Evolutionary conservation across 768 basidiomycete genomes (phyloP).

Genomic region (Boletus barrowsii): DNA sequence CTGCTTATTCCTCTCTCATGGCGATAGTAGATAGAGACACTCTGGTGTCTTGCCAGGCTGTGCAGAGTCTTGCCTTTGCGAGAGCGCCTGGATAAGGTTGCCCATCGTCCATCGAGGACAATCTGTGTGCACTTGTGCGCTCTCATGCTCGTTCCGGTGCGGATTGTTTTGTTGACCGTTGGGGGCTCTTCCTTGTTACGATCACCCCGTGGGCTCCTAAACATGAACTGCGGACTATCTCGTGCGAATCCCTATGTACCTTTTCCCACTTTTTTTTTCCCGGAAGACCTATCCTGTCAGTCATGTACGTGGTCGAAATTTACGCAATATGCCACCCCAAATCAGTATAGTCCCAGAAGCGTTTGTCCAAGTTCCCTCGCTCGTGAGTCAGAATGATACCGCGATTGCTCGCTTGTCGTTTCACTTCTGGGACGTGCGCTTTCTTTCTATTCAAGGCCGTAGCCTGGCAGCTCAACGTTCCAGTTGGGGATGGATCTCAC

Average conservation of each 20-base stretch:
- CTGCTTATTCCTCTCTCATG: slow-evolving; percentile 17
- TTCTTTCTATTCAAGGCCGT: slow-evolving; percentile 17
- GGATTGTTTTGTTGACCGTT: slow-evolving; percentile 20
- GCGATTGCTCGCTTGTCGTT: slow-evolving; percentile 7
- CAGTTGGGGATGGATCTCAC: not conserved
- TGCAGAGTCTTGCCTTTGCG: slow-evolving; percentile 20
- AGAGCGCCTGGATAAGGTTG: slow-evolving; percentile 16
- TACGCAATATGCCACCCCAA: not conserved
- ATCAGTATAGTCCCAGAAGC: not conserved
- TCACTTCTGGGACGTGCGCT: not conserved
- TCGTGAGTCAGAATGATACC: slow-evolving; percentile 12
- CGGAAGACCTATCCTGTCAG: slow-evolving; percentile 10
- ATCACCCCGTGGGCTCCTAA: slow-evolving; percentile 9
- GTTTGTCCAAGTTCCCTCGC: slow-evolving; percentile 1
- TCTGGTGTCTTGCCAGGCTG: slow-evolving; percentile 22
- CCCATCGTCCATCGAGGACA: slow-evolving; percentile 22
- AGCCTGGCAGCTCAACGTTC: slow-evolving; percentile 8
- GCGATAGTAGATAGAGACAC: slow-evolving; percentile 21
- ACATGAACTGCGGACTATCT: slow-evolving; percentile 27
- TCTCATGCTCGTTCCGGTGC: slow-evolving; percentile 18
- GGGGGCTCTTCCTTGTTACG: slow-evolving; percentile 16
- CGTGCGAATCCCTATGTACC: slow-evolving; percentile 27
- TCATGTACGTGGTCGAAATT: slow-evolving; percentile 11
- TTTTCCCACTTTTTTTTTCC: not conserved
- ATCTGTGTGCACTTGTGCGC: slow-evolving; percentile 24